Evolutionary conservation across 768 basidiomycete species (phyloP).

Genomic region (Tephrocybe sp.): DNA sequence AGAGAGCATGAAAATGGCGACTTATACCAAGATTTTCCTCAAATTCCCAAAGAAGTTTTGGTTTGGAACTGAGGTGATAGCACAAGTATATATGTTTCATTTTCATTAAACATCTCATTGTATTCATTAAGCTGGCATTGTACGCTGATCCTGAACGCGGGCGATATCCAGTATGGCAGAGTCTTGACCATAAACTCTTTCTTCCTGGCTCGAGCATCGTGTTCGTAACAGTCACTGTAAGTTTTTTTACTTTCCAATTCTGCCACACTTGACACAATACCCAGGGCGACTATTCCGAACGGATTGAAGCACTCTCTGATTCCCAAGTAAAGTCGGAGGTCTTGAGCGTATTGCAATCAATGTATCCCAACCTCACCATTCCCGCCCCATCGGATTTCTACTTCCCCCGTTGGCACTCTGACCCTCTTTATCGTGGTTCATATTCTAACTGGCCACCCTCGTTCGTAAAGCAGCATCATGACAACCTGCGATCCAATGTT

Average conservation of each 20-base stretch:
- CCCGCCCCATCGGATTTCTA: conserved; percentile 58
- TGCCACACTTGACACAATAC: background rate
- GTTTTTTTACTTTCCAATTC: conserved; percentile 7
- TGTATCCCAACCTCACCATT: conserved; percentile 56
- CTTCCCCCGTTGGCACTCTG: conserved; percentile 52
- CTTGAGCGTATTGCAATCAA: conserved; percentile 52
- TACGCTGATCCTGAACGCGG: conserved; percentile 61
- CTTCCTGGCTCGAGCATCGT: conserved; percentile 61
- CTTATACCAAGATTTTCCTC: conserved; percentile 69
- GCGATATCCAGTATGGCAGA: conserved; percentile 69
- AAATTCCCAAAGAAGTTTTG: conserved; percentile 63
- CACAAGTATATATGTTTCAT: background rate
- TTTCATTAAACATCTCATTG: background rate
- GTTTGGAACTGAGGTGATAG: conserved; percentile 38
- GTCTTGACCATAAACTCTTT: conserved; percentile 55
- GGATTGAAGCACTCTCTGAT: conserved; percentile 54
- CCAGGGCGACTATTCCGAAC: conserved; percentile 61
- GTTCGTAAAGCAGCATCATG: conserved; percentile 51
- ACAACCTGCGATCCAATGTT: conserved; percentile 57
- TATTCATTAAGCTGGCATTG: conserved; percentile 42
- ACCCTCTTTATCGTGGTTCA: conserved; percentile 57
- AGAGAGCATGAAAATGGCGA: conserved; percentile 61
- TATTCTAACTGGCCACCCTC: conserved; percentile 74
- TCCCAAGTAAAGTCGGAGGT: conserved; percentile 51
- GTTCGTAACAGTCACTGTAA: conserved; percentile 49